Evolutionary conservation across 352 stramenopile species (phyloP), one percentile per base, ranked within the genome.

Genomic region (Pythium myriotylum): DNA sequence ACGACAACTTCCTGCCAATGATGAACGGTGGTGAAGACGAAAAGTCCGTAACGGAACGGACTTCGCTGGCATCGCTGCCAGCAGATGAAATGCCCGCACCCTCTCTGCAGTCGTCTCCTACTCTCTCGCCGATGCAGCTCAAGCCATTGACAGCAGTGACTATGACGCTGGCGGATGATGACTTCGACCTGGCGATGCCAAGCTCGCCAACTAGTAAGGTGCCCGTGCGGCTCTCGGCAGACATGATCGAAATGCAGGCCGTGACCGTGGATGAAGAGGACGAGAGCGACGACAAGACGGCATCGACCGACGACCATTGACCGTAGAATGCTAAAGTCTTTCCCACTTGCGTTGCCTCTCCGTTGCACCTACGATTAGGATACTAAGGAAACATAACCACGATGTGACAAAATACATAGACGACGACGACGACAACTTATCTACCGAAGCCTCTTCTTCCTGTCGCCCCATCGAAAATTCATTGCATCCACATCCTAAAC

Each of bases 1-100:
- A 91, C 54, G 81, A 89, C 27, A 58, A 52, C 52, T 58, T 79
- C 40, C 37, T 73, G 42, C 68, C 68, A 16, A 51, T 54, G 35
- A 13, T 67, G 22, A 70, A 66, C 33, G 60, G 46, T 19, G n/a
- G 16, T 16, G 54, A 33, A 46, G 45, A 51, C 23, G 42, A 51
- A n/a, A 52, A 42, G 27, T 19, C 48, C 13, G 24, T 53, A 17
- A 41, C 47, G 20, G 57, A 65, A 22, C 39, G 42, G 16, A 47
- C 55, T 16, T 63, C 55, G 17, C 35, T 55, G 46, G 54, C 45
- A 35, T 63, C 55, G 45, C 33, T 63, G 17, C 33, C 42, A 4
- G 59, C 46, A 2, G 59, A 59, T 19, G 52, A 62, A n/a, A 10
- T 62, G 26, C 42, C 48, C 6, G 33, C 37, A 14, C 37, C 37